These are phyloP conservation scores for Cornus kousa DNA, from an alignment of 148 eudicot genomes.

Conservation along the genomic window DNA sequence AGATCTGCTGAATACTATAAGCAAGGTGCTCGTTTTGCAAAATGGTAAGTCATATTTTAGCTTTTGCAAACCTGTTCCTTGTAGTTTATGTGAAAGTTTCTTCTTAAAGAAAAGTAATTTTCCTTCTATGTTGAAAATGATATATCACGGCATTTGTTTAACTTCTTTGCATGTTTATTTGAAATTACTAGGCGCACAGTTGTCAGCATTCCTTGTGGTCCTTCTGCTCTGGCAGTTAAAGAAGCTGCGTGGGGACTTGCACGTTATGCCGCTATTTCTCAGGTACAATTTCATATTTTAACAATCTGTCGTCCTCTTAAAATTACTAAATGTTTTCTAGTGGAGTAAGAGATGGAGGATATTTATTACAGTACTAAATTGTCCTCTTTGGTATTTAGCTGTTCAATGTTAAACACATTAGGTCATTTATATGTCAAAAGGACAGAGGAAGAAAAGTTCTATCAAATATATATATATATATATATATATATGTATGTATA, in stretches of 20 bases:
- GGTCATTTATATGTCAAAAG: too few species aligned
- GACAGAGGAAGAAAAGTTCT: too few species aligned
- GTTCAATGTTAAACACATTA: neutral
- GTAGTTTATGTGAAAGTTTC: neutral
- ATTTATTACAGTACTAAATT: neutral
- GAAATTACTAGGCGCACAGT: slow-evolving; percentile 71
- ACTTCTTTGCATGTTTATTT: neutral
- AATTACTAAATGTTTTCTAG: too few species aligned
- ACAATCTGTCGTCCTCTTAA: neutral
- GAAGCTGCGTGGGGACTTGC: slow-evolving; percentile 99
- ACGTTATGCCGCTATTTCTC: slow-evolving; percentile 95
- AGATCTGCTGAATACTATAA: slow-evolving; percentile 93
- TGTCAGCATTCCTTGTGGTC: slow-evolving; percentile 94
- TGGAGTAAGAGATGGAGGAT: neutral
- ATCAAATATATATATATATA: too few species aligned
- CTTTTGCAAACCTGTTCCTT: neutral
- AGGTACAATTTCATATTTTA: slow-evolving; percentile 32
- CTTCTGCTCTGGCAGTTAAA: slow-evolving; percentile 95
- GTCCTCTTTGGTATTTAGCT: neutral
- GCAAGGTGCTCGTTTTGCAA: slow-evolving; percentile 98
- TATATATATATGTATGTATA: too few species aligned
- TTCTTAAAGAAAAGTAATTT: neutral
- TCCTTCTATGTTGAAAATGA: neutral
- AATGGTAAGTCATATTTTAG: slow-evolving; percentile 56
- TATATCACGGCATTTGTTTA: neutral